Conservation (phyloP, 2,329 filamentous ascomycete genomes). For the Exophiala viscosa region DNA sequence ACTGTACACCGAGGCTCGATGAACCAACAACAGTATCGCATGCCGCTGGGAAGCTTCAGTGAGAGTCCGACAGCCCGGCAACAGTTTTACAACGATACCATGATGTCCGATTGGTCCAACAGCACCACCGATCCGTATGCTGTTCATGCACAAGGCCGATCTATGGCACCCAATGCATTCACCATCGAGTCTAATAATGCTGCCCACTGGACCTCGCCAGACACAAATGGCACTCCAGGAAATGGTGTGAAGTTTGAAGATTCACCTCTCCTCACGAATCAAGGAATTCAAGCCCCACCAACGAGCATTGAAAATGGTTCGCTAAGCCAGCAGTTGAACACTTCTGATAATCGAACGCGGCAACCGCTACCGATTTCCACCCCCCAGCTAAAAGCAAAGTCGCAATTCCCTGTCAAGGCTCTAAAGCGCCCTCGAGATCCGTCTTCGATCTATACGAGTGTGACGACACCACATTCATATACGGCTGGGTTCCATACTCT, state of each 20-base stretch:
- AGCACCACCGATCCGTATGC: constrained; percentile 38
- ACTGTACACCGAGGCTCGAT: constrained; percentile 45
- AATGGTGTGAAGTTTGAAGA: constrained; percentile 28
- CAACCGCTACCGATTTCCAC: constrained; percentile 38
- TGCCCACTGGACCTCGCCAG: constrained; percentile 55
- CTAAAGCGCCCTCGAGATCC: constrained; percentile 63
- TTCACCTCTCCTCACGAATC: constrained; percentile 35
- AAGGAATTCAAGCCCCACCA: constrained; percentile 16
- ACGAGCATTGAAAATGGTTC: constrained; percentile 5
- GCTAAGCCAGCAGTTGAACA: constrained; percentile 9
- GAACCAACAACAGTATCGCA: constrained; percentile 37
- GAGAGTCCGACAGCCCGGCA: constrained; percentile 44
- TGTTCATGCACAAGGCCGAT: constrained; percentile 26
- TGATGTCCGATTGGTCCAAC: constrained; percentile 45
- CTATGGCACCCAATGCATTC: constrained; percentile 54
- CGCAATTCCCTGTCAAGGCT: constrained; percentile 26
- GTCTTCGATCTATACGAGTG: constrained; percentile 79
- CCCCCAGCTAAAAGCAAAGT: constrained; percentile 42
- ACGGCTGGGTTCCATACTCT: constrained; percentile 86
- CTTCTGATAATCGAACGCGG: constrained; percentile 34
- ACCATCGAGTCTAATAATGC: constrained; percentile 57
- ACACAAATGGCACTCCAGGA: constrained; percentile 54
- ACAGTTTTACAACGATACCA: constrained; percentile 41
- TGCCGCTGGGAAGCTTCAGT: constrained; percentile 38
- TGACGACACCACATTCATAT: constrained; percentile 89